Percentiles rank a stretch among this genome's conserved stretches.
These are phyloP conservation scores for Psilocybe cyanescens DNA, from an alignment of 768 basidiomycete species.

Conservation along the genomic window DNA sequence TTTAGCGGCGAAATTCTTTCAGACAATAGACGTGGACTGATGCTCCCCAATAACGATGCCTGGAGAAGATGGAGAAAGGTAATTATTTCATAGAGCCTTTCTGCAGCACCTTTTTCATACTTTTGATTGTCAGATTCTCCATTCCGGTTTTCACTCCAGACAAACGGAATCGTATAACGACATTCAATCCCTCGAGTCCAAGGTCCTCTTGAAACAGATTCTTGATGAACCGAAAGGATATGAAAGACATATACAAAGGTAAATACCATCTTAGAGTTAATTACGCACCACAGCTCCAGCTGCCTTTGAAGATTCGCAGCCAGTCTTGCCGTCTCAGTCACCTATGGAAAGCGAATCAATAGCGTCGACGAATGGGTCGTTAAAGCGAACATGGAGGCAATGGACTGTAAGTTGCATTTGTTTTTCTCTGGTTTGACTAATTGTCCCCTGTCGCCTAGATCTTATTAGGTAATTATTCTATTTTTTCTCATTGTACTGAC, in stretches of 20 bases:
- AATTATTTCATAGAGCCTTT: background rate
- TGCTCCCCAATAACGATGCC: conserved; percentile 45
- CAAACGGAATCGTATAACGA: conserved; percentile 46
- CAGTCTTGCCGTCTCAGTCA: conserved; percentile 46
- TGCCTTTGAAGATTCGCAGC: conserved; percentile 40
- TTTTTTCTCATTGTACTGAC: background rate
- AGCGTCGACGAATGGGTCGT: conserved; percentile 51
- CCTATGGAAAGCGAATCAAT: conserved; percentile 46
- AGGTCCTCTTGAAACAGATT: conserved; percentile 44
- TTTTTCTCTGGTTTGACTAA: background rate
- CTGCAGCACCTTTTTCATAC: background rate
- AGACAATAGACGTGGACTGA: conserved; percentile 46
- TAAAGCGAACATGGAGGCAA: conserved; percentile 45
- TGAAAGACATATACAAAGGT: conserved; percentile 46
- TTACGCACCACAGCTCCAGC: background rate
- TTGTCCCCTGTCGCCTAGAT: conserved; percentile 7
- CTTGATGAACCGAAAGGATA: conserved; percentile 40
- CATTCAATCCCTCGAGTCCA: conserved; percentile 52
- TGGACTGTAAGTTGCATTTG: conserved; percentile 39
- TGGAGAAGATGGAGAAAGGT: conserved; percentile 56
- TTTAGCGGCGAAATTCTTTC: conserved; percentile 49
- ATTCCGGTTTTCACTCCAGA: conserved; percentile 44
- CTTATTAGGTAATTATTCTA: conserved; percentile 19
- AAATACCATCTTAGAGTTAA: background rate
- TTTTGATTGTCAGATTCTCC: conserved; percentile 37